Evolutionary conservation across 202 grass and related monocot species (phyloP).

Genomic region (Panicum hallii): DNA sequence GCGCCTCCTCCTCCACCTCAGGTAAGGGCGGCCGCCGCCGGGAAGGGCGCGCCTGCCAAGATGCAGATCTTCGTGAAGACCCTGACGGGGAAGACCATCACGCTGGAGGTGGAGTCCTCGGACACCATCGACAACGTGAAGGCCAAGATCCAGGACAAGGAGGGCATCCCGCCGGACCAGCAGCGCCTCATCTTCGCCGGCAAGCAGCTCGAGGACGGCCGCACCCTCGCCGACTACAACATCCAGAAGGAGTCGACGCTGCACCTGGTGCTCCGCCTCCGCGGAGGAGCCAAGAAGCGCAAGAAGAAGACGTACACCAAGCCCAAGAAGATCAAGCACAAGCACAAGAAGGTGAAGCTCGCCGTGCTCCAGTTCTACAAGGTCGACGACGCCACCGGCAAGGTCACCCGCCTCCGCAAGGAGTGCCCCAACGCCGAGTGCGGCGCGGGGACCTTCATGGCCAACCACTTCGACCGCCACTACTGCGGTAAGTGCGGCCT

Average conservation of each 20-base stretch:
- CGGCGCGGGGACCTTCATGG: constrained; percentile 77
- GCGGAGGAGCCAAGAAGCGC: constrained; percentile 74
- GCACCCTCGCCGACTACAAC: constrained; percentile 73
- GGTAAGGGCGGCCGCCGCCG: constrained; percentile 39
- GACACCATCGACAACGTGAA: constrained; percentile 98
- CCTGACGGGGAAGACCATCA: constrained; percentile 92
- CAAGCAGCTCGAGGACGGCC: constrained; percentile 68
- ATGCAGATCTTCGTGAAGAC: constrained; percentile 99
- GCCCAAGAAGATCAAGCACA: constrained; percentile 89
- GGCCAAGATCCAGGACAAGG: constrained; percentile 95
- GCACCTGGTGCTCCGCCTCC: constrained; percentile 76
- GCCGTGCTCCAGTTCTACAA: constrained; percentile 85
- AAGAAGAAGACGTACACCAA: constrained; percentile 96
- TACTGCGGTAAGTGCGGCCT: constrained; percentile 83
- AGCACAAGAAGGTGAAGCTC: constrained; percentile 90
- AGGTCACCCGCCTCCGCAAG: constrained; percentile 83
- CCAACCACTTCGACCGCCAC: constrained; percentile 80
- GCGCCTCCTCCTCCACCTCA: neutral
- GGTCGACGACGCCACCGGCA: constrained; percentile 72
- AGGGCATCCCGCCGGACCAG: constrained; percentile 85
- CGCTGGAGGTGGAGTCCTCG: constrained; percentile 91
- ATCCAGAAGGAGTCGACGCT: constrained; percentile 87
- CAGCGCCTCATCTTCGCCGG: constrained; percentile 81
- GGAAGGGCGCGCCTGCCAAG: constrained; percentile 7
- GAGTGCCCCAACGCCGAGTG: constrained; percentile 80